Evolutionary conservation across 805 yeast genomes (phyloP), one percentile per base, ranked within the genome.

Genomic region (Kregervanrija delftensis): DNA sequence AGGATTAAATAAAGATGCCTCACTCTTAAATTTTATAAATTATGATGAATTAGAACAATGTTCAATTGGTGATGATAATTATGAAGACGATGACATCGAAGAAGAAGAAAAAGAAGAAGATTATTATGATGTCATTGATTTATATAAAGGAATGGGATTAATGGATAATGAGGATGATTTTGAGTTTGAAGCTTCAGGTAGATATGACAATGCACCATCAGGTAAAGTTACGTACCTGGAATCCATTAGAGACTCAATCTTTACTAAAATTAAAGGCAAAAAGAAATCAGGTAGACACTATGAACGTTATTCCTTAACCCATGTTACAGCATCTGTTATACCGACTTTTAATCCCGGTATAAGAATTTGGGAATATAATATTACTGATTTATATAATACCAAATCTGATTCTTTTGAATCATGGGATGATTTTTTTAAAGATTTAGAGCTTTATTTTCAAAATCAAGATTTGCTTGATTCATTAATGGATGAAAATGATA

Each of bases 271-370:
- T 40, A 73, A 76, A 55, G 68, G 74, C 1, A 60, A 62, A 17
- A 63, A 59, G 45, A 72, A 71, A 44, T 61, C 72, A 1, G 84
- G 74, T 3, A 47, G 47, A 0, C 39, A 60, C 39, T 69, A 72
- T 32, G 83, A 82, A 50, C 65, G 89, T 37, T 87, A 85, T 58
- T 70, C 88, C 1, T 67, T 87, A 42, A 80, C 83, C 0, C 84
- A 79, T 56, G 77, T 87, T 12, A 72, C 81, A 2, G 80, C 89
- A 1, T 82, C 90, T 44, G 78, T 87, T 11, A 77, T 88, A 11
- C 96, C 96, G 3, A 87, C 95, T 0, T 88, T 81, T 64, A 86
- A 85, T 52, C 89, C 96, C 5, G 86, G 89, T 5, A 57, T 87
- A 49, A 70, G 96, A 50, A 79, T 87, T 2, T 87, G 95, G 93